These are phyloP conservation scores for Moesziomyces sp. DNA, from an alignment of 1,284 basidiomycete species.

Conservation along the genomic window DNA sequence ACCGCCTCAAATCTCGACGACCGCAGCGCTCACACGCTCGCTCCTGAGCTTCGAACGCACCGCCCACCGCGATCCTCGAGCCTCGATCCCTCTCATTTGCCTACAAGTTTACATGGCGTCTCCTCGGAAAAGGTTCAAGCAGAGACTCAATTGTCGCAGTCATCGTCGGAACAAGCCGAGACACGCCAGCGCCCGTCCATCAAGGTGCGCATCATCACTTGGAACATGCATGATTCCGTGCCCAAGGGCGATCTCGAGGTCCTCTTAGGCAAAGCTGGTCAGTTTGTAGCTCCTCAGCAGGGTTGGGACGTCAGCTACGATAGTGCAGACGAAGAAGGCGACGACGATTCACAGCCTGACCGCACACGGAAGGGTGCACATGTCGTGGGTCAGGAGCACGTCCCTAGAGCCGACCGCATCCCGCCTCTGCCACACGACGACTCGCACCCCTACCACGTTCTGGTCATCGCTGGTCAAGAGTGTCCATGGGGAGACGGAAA, in stretches of 20 bases:
- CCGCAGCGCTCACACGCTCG: conserved; percentile 1
- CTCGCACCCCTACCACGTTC: conserved; percentile 80
- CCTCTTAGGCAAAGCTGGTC: conserved; percentile 76
- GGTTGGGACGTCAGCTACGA: conserved; percentile 54
- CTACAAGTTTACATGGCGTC: not conserved
- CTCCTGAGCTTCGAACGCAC: conserved; percentile 9
- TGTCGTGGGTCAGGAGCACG: conserved; percentile 52
- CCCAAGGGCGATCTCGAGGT: conserved; percentile 80
- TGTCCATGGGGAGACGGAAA: conserved; percentile 65
- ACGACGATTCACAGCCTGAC: conserved; percentile 1
- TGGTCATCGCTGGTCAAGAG: conserved; percentile 81
- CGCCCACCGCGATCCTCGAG: conserved; percentile 35
- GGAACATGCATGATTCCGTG: conserved; percentile 71
- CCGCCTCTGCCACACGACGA: conserved; percentile 60
- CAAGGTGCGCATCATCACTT: conserved; percentile 71
- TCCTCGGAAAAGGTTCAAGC: not conserved
- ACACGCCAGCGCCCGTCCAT: conserved; percentile 60
- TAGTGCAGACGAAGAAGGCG: conserved; percentile 32
- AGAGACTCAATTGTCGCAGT: no score
- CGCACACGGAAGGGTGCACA: conserved; percentile 25
- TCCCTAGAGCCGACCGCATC: conserved; percentile 53
- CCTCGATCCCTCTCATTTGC: conserved; percentile 28
- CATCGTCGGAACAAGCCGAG: not conserved
- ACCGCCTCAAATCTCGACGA: conserved; percentile 22
- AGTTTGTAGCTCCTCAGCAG: conserved; percentile 69